Percentiles rank a stretch among this genome's conserved stretches.
Evolutionary conservation across 208 protist species (phyloP).

Genomic region (Polymyxa betae): DNA sequence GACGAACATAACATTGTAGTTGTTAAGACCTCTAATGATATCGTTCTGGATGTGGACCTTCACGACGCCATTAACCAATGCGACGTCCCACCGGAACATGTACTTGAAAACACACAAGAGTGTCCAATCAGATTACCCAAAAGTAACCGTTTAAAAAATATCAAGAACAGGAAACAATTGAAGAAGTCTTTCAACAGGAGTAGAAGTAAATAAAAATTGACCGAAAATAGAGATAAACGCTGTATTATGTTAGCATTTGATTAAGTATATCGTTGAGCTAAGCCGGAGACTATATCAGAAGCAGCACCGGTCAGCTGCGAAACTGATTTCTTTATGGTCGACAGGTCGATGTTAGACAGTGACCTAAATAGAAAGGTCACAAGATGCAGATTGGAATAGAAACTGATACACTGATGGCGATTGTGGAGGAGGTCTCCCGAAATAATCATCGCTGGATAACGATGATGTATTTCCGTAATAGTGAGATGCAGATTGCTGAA

Average conservation of each 20-base stretch:
- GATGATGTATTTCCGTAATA: background rate
- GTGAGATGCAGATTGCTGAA: background rate
- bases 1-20: background rate
- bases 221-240: background rate
- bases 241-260: background rate
- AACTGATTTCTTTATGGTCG: background rate
- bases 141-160: too few species aligned
- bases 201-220: too few species aligned
- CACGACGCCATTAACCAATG: too few species aligned
- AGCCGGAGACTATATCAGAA: background rate
- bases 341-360: background rate
- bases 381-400: background rate
- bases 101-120: too few species aligned
- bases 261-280: constrained; percentile 11
- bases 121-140: too few species aligned
- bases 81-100: too few species aligned
- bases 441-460: constrained; percentile 16
- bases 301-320: background rate
- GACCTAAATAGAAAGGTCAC: background rate
- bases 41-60: background rate
- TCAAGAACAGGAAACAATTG: too few species aligned
- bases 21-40: background rate
- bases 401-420: background rate
- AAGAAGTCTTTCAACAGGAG: too few species aligned
- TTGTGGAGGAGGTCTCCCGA: background rate